phyloP scores from a whole-genome alignment of 73 alveolate genomes.

The Symbiodinium natans region DNA sequence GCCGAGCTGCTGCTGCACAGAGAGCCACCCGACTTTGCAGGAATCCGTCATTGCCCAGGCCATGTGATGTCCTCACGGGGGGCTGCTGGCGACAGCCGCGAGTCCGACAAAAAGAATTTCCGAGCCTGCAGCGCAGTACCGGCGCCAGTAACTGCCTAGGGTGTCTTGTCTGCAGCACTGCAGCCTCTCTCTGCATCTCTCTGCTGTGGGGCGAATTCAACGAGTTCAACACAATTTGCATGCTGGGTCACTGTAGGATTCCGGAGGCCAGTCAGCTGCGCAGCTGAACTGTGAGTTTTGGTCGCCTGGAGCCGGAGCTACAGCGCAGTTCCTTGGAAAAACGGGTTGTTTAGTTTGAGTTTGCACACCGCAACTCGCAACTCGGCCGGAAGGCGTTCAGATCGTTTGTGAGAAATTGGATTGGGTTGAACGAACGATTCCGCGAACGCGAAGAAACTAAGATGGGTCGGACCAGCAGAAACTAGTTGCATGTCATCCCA shows the following conservation, averaged over 20 bases:
- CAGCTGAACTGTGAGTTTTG: neutral
- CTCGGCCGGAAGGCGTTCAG: too few relatives aligned
- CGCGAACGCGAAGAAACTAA: too few relatives aligned
- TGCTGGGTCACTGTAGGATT: neutral
- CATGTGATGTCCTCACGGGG: slow-evolving; percentile 59
- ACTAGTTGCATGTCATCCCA: too few relatives aligned
- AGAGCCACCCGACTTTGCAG: slow-evolving; percentile 85
- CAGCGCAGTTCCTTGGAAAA: neutral
- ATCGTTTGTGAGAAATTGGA: too few relatives aligned
- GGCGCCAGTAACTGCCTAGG: neutral
- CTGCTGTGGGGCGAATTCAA: too few relatives aligned
- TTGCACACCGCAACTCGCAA: too few relatives aligned
- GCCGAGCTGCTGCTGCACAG: slow-evolving; percentile 50
- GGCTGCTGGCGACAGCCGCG: neutral
- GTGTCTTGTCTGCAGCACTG: too few relatives aligned
- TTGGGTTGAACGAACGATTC: too few relatives aligned
- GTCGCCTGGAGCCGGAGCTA: neutral
- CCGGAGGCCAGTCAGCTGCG: neutral
- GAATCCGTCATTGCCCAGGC: slow-evolving; percentile 92
- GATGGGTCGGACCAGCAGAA: too few relatives aligned
- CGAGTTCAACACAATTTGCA: too few relatives aligned
- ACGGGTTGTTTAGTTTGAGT: too few relatives aligned
- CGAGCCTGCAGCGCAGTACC: neutral
- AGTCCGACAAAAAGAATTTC: neutral
- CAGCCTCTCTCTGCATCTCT: too few relatives aligned